A percentile compares a stretch with the other conserved stretches of the same genome.
Evolutionary conservation across 208 protist species (phyloP).

Genomic region (Trypanosoma caninum): DNA sequence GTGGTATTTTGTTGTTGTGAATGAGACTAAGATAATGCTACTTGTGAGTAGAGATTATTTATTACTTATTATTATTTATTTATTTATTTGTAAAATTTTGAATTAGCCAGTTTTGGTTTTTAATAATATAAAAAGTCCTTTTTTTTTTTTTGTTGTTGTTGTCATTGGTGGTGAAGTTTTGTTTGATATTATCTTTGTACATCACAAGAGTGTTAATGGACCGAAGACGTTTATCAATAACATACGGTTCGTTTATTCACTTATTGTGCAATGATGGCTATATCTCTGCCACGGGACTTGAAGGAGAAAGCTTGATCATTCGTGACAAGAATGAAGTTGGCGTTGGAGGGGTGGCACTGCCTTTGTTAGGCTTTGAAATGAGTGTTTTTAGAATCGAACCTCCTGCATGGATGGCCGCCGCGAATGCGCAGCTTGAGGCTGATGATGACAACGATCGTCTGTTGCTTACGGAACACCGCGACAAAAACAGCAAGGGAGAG

Average conservation of each 20-base stretch:
- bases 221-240: slow-evolving; percentile 43
- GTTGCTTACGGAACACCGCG: slow-evolving; percentile 21
- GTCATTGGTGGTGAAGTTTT: neutral
- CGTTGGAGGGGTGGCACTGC: slow-evolving; percentile 39
- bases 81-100: no score
- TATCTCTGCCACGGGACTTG: slow-evolving; percentile 43
- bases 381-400: slow-evolving; percentile 55
- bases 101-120: neutral
- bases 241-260: slow-evolving; percentile 51
- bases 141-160: slow-evolving; percentile 23
- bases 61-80: no score
- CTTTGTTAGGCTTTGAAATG: slow-evolving; percentile 50
- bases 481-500: slow-evolving; percentile 27
- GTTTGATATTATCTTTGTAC: neutral
- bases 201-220: slow-evolving; percentile 28
- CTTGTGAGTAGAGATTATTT: no score
- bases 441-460: neutral
- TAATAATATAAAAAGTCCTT: slow-evolving; percentile 2
- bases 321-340: slow-evolving; percentile 31
- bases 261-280: slow-evolving; percentile 71
- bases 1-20: no score
- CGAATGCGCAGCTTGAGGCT: neutral
- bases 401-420: slow-evolving; percentile 27
- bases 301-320: slow-evolving; percentile 47
- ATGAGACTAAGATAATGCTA: no score